Conservation (phyloP, 805 yeast species). For the Candida alai region DNA sequence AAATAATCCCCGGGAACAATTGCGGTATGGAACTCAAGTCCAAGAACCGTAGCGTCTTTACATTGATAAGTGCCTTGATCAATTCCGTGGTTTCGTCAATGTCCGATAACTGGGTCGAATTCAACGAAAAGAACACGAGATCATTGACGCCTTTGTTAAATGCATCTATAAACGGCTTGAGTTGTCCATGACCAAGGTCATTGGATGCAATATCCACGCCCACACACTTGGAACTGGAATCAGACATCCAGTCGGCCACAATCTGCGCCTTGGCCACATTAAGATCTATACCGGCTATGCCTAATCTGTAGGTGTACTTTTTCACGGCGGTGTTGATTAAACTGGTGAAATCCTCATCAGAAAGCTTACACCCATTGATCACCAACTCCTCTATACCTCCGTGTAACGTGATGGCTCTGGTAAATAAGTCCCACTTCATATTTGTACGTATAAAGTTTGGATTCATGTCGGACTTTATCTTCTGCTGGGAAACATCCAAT, state of each 20-base stretch:
- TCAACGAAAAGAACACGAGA: slow-evolving; percentile 49
- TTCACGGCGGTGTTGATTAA: slow-evolving; percentile 41
- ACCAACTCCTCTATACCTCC: slow-evolving; percentile 59
- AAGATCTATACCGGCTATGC: slow-evolving; percentile 51
- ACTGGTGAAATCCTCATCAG: slow-evolving; percentile 36
- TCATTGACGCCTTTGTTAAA: slow-evolving; percentile 31
- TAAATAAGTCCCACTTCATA: slow-evolving; percentile 53
- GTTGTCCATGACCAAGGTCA: slow-evolving; percentile 44
- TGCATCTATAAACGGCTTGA: slow-evolving; percentile 43
- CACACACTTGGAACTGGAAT: slow-evolving; percentile 41
- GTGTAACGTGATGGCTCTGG: slow-evolving; percentile 35
- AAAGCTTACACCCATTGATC: slow-evolving; percentile 51
- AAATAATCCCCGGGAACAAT: slow-evolving; percentile 48
- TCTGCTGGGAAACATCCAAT: slow-evolving; percentile 55
- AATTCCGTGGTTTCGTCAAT: slow-evolving; percentile 35
- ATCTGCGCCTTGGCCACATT: slow-evolving; percentile 37
- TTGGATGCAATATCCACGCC: slow-evolving; percentile 57
- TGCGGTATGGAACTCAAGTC: slow-evolving; percentile 53
- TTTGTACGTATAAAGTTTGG: slow-evolving; percentile 35
- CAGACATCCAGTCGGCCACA: slow-evolving; percentile 47
- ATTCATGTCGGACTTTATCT: slow-evolving; percentile 44
- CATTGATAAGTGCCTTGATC: slow-evolving; percentile 32
- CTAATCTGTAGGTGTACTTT: slow-evolving; percentile 45
- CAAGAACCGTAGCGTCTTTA: slow-evolving; percentile 43
- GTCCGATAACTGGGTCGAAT: slow-evolving; percentile 46